A percentile compares a stretch with the other conserved stretches of the same genome.
Conservation (phyloP, 2,329 filamentous ascomycete species). For the Colletotrichum sidae region DNA sequence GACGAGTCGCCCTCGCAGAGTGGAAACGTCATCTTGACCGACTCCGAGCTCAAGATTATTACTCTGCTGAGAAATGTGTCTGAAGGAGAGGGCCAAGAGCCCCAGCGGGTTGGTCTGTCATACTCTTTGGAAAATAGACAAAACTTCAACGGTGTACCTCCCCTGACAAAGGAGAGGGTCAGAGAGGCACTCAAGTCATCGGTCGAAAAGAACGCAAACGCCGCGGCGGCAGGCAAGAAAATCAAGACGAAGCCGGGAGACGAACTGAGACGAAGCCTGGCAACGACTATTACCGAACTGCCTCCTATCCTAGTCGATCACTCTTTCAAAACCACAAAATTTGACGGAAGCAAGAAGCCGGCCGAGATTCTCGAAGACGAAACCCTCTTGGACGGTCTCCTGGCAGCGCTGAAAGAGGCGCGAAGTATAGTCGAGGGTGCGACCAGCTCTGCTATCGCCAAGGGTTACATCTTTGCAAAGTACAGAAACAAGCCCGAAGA, state of each 20-base stretch:
- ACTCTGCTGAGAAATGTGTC: conserved; percentile 83
- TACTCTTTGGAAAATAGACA: conserved; percentile 87
- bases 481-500: conserved; percentile 49
- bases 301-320: conserved; percentile 92
- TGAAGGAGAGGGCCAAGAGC: conserved; percentile 86
- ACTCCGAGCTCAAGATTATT: conserved; percentile 84
- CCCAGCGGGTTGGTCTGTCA: conserved; percentile 78
- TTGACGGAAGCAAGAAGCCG: conserved; percentile 76
- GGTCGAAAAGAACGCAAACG: conserved; percentile 67
- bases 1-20: conserved; percentile 54
- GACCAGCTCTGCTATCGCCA: conserved; percentile 72
- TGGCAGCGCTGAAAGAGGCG: conserved; percentile 77
- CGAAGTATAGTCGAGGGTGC: conserved; percentile 76
- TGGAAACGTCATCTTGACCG: conserved; percentile 94
- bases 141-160: conserved; percentile 82
- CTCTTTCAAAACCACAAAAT: conserved; percentile 75
- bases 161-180: conserved; percentile 79
- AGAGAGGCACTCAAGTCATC: conserved; percentile 75
- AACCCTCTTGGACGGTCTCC: conserved; percentile 71
- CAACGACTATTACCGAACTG: conserved; percentile 86
- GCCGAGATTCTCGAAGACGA: conserved; percentile 78
- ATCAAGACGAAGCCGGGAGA: conserved; percentile 80
- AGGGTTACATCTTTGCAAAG: conserved; percentile 90
- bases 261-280: conserved; percentile 82
- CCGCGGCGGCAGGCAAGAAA: conserved; percentile 68